A percentile compares a stretch with the other conserved stretches of the same genome.
Evolutionary conservation across 2,329 filamentous ascomycete genomes (phyloP).

Genomic region (Epichloe sylvatica): DNA sequence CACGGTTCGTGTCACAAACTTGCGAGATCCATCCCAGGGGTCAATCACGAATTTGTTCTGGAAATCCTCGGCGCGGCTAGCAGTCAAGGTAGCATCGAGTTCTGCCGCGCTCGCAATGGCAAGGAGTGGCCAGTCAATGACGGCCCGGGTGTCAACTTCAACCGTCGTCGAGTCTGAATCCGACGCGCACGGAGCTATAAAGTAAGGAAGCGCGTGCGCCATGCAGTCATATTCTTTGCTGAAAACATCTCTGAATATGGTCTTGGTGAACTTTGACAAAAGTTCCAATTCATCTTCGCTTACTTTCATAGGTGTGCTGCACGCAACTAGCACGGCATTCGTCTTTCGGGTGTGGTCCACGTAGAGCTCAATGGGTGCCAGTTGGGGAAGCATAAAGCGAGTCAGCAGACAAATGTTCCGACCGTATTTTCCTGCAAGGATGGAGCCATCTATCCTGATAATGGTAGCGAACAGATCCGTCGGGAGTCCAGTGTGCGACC

Average conservation of each 20-base stretch:
- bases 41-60: slow-evolving; percentile 41
- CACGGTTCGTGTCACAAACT: slow-evolving; percentile 40
- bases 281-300: slow-evolving; percentile 30
- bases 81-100: slow-evolving; percentile 8
- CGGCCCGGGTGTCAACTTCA: background rate
- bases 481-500: slow-evolving; percentile 38
- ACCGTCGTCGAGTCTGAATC: background rate
- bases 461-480: slow-evolving; percentile 45
- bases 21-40: slow-evolving; percentile 47
- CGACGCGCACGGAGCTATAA: slow-evolving; percentile 49
- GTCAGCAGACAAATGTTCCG: slow-evolving; percentile 59
- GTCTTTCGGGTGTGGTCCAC: slow-evolving; percentile 52
- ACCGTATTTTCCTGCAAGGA: slow-evolving; percentile 43
- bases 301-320: slow-evolving; percentile 30
- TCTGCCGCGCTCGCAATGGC: slow-evolving; percentile 18
- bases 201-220: slow-evolving; percentile 60
- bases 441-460: slow-evolving; percentile 43
- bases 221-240: slow-evolving; percentile 67
- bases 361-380: slow-evolving; percentile 59
- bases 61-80: slow-evolving; percentile 19
- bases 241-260: slow-evolving; percentile 71
- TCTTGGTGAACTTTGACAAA: slow-evolving; percentile 60
- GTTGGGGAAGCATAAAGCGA: slow-evolving; percentile 44
- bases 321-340: slow-evolving; percentile 34
- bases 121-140: slow-evolving; percentile 51